Evolutionary conservation across 805 yeast species (phyloP), one percentile per base, ranked within the genome.

Genomic region (Candida montana): DNA sequence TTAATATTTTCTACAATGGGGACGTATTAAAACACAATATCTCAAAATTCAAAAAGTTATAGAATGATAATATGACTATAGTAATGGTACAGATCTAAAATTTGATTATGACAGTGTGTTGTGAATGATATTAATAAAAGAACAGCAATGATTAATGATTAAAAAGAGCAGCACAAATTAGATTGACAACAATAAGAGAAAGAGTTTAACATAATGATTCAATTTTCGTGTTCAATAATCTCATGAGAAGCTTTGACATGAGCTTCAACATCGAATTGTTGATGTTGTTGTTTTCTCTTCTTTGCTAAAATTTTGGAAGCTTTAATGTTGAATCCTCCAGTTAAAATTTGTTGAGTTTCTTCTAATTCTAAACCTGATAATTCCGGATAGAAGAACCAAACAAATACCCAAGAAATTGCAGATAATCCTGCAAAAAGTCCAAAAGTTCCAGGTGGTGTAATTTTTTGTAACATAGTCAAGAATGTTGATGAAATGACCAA

Each of bases 361-460:
- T 93, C 99, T 45, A 91, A 71, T 54, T 86, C 89, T 58, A 91
- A 74, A 35, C 93, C 93, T 2, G 95, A 79, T 33, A 95, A 77
- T 65, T 91, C 99, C 23, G 98, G 98, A 55, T 89, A 86, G 57
- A 88, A 79, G 74, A 89, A 83, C 67, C 68, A 83, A 29, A 85
- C 84, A 58, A 87, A 79, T 3, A 86, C 50, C 59, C 82, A 75
- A 1, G 97, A 79, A 2, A 87, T 52, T 11, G 77, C 69, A 56
- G 93, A 78, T 41, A 93, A 71, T 2, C 79, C 95, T 2, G 95
- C 96, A 61, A 89, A 91, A 50, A 91, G 76, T 1, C 90, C 78
- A 65, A 91, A 91, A 0, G 98, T 91, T 20, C 98, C 98, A 0
- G 96, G 79, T 33, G 98, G 97, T 1, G 98, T 87, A 49, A 93